Conservation (phyloP, 208 protist species). For the Crithidia thermophila region DNA sequence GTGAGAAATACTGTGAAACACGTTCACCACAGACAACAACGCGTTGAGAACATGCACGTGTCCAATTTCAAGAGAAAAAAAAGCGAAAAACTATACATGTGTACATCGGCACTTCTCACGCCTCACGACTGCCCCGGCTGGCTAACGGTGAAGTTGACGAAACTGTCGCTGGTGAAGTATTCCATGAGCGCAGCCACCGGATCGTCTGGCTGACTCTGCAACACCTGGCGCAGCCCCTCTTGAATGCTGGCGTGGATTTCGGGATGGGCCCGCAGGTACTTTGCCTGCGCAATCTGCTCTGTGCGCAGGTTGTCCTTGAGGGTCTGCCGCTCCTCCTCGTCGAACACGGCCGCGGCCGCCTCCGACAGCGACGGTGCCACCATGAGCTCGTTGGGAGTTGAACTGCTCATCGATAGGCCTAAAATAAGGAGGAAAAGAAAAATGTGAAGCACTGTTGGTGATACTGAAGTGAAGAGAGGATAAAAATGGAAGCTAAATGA, state of each 20-base stretch:
- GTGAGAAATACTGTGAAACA: too few species aligned
- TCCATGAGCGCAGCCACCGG: conserved; percentile 55
- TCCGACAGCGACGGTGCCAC: conserved; percentile 53
- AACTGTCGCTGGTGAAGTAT: conserved; percentile 46
- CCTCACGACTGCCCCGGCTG: too few species aligned
- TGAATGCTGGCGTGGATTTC: conserved; percentile 74
- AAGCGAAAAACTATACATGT: background rate
- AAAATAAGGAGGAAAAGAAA: background rate
- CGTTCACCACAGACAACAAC: too few species aligned
- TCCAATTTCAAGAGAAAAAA: background rate
- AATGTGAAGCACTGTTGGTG: conserved; percentile 13
- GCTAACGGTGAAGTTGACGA: conserved; percentile 11
- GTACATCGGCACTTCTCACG: background rate
- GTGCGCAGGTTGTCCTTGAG: conserved; percentile 62
- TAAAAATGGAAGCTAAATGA: conserved; percentile 13
- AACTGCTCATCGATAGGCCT: conserved; percentile 7
- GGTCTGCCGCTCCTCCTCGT: conserved; percentile 52
- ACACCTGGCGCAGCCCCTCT: conserved; percentile 48
- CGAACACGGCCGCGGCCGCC: conserved; percentile 67
- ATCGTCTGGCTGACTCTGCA: conserved; percentile 64
- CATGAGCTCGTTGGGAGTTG: conserved; percentile 10
- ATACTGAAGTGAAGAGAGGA: too few species aligned
- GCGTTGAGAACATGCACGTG: background rate
- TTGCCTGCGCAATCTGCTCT: conserved; percentile 74
- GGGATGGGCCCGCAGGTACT: conserved; percentile 81